Evolutionary conservation across 2,329 filamentous ascomycete species (phyloP).

Genomic region (Lachnellula hyalina): DNA sequence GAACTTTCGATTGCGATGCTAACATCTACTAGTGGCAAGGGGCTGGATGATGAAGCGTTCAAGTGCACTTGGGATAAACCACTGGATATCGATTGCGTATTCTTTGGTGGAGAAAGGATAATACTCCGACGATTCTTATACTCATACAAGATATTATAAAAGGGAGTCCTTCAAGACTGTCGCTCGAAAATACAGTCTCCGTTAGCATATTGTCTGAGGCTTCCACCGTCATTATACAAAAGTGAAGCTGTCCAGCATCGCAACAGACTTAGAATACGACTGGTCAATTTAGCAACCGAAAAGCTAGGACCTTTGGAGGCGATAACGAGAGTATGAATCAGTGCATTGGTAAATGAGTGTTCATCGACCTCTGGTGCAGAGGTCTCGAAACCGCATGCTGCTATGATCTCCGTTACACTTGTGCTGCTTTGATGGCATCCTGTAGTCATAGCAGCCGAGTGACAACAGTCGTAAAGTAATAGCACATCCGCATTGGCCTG

Average conservation of each 20-base stretch:
- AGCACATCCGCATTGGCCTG: background rate
- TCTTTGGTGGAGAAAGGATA: background rate
- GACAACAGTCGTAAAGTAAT: conserved; percentile 3
- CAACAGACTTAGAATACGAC: background rate
- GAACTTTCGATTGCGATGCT: background rate
- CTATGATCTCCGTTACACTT: conserved; percentile 1
- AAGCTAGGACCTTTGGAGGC: background rate
- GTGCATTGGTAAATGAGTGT: conserved; percentile 2
- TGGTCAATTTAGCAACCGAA: background rate
- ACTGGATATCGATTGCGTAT: background rate
- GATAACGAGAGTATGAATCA: background rate
- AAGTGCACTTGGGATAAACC: background rate
- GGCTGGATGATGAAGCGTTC: background rate
- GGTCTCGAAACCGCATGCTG: conserved; percentile 2
- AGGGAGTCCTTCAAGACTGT: background rate
- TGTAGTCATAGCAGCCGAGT: background rate
- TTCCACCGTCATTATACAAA: background rate
- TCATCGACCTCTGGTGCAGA: background rate
- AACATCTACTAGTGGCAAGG: background rate
- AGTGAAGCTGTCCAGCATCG: background rate
- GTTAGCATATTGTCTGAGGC: background rate
- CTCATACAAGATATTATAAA: background rate
- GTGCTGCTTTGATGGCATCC: background rate
- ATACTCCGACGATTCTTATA: background rate
- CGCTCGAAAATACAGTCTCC: background rate